Conservation (phyloP, 768 basidiomycete species). For the Tulasnella sp. region DNA sequence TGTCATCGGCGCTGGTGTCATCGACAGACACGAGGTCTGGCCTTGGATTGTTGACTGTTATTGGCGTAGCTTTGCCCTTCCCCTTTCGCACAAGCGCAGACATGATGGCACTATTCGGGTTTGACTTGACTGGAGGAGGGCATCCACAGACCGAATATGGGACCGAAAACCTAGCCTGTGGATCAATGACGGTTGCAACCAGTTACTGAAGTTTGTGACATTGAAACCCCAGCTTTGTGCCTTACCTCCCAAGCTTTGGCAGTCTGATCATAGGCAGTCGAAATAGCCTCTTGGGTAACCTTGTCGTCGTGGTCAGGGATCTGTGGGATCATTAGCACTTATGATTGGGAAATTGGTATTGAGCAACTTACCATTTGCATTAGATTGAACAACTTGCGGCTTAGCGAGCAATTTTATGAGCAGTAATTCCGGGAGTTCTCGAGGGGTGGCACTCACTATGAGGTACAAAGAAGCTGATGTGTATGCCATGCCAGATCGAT, state of each 20-base stretch:
- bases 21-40: conserved; percentile 17
- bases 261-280: conserved; percentile 40
- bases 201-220: too few species aligned
- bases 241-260: conserved; percentile 39
- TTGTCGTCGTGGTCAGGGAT: conserved; percentile 36
- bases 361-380: neutral
- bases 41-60: conserved; percentile 12
- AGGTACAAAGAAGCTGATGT: conserved; percentile 34
- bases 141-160: conserved; percentile 55
- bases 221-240: too few species aligned
- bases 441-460: conserved; percentile 34
- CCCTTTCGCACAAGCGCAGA: neutral
- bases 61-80: conserved; percentile 2
- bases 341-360: neutral
- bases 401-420: neutral
- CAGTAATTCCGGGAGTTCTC: conserved; percentile 18
- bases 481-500: conserved; percentile 21
- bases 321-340: neutral
- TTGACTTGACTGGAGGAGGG: conserved; percentile 26
- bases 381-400: neutral
- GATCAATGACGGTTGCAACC: conserved; percentile 8
- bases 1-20: conserved; percentile 18
- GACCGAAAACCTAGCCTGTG: conserved; percentile 38
- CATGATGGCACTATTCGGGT: neutral
- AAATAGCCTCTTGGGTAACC: conserved; percentile 38